Evolutionary conservation across 768 basidiomycete species (phyloP).

Genomic region (Russula lepida): DNA sequence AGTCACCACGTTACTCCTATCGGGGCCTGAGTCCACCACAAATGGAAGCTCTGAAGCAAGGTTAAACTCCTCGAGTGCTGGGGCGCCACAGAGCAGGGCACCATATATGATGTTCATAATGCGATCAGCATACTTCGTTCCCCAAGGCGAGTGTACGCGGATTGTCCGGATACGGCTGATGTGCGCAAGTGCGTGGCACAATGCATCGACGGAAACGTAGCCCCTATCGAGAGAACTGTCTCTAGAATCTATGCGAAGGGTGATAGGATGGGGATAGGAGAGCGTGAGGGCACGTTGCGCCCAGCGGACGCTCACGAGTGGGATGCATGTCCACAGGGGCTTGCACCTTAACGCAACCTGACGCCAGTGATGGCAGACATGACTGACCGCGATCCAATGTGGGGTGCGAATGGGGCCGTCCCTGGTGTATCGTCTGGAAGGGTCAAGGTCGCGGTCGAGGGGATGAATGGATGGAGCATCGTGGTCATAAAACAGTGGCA

Average conservation of each 20-base stretch:
- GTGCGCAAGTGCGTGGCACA: not conserved
- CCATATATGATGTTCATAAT: conserved; percentile 9
- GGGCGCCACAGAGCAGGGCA: not conserved
- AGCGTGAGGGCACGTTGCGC: conserved; percentile 6
- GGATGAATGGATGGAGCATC: conserved; percentile 9
- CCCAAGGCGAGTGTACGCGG: conserved; percentile 10
- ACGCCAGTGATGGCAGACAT: conserved; percentile 16
- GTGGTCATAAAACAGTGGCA: conserved; percentile 7
- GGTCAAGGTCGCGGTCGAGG: conserved; percentile 10
- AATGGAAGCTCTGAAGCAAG: conserved; percentile 1
- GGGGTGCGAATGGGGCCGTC: conserved; percentile 15
- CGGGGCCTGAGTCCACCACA: not conserved
- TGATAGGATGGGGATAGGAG: conserved; percentile 10
- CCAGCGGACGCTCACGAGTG: conserved; percentile 11
- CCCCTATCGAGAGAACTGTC: conserved; percentile 13
- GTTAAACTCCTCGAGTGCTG: conserved; percentile 12
- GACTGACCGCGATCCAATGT: conserved; percentile 18
- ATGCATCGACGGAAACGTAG: conserved; percentile 9
- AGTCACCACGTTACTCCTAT: not conserved
- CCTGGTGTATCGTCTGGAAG: conserved; percentile 2
- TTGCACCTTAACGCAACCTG: conserved; percentile 12
- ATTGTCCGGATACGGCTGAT: conserved; percentile 4
- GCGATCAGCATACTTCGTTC: conserved; percentile 11
- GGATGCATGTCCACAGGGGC: conserved; percentile 13
- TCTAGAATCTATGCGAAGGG: conserved; percentile 7